Conservation (phyloP, 371 early-diverging fungal species). For the Syncephalastrum contaminatum region DNA sequence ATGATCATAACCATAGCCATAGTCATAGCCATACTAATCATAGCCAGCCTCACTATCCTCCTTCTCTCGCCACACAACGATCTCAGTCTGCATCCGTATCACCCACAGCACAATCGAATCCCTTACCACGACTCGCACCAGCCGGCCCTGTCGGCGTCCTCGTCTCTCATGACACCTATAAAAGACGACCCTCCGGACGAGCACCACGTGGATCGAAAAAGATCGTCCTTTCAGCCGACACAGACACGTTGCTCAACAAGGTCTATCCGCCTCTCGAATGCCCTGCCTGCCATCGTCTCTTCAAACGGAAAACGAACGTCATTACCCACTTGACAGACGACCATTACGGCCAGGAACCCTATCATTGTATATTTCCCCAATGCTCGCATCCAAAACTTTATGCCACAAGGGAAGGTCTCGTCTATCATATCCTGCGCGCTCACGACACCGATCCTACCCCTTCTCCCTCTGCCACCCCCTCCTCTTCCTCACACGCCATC, state of each 20-base stretch:
- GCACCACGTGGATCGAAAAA: conserved; percentile 27
- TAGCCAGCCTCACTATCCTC: no score
- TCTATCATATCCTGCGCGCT: conserved; percentile 44
- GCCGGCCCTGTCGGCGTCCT: no score
- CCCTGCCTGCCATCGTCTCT: conserved; percentile 35
- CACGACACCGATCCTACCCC: conserved; percentile 25
- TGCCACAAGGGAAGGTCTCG: conserved; percentile 46
- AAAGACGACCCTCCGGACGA: neutral
- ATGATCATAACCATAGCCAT: no score
- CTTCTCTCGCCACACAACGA: no score
- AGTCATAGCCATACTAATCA: no score
- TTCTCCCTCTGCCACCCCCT: no score
- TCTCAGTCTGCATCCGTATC: no score
- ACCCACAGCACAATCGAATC: no score
- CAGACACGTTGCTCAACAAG: conserved; percentile 28
- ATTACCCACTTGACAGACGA: conserved; percentile 41
- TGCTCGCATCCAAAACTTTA: conserved; percentile 44
- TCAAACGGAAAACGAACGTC: conserved; percentile 47
- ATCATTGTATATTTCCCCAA: conserved; percentile 39
- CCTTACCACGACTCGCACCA: no score
- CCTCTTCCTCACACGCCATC: no score
- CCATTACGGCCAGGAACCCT: conserved; percentile 45
- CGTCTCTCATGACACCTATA: no score
- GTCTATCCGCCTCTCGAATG: conserved; percentile 45
- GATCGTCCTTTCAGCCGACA: conserved; percentile 24